phyloP scores from a whole-genome alignment of 2,329 filamentous ascomycete species.

The Alternaria metachromatica region DNA sequence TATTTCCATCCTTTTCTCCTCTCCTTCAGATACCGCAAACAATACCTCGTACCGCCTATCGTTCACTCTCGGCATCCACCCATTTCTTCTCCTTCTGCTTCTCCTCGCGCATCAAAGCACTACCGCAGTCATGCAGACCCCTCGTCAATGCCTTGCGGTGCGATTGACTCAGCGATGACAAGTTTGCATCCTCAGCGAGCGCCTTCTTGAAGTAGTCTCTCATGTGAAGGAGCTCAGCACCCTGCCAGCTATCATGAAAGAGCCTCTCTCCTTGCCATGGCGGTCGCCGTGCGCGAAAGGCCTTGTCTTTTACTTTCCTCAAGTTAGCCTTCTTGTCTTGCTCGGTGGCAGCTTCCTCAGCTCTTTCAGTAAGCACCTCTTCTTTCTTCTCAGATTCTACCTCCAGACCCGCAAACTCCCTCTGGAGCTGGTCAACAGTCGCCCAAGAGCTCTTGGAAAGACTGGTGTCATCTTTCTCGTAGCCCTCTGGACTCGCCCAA shows the following conservation, averaged over 20 bases:
- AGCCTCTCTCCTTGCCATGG: not conserved
- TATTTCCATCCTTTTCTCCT: not conserved
- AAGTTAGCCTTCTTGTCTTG: not conserved
- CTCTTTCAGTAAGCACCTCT: not conserved
- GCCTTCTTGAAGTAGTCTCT: not conserved
- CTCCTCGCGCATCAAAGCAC: not conserved
- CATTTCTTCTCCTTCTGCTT: not conserved
- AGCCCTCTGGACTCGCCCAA: conserved; percentile 17
- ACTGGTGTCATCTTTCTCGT: conserved; percentile 19
- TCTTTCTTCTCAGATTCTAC: not conserved
- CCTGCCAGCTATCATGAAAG: not conserved
- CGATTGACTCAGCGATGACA: not conserved
- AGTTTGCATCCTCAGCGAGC: not conserved
- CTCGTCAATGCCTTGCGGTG: not conserved
- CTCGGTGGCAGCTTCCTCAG: not conserved
- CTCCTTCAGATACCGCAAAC: not conserved
- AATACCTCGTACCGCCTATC: not conserved
- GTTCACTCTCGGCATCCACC: not conserved
- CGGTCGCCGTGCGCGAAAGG: not conserved
- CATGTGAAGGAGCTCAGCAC: not conserved
- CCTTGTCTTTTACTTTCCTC: not conserved
- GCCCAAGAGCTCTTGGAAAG: conserved; percentile 1
- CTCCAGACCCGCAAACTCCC: not conserved
- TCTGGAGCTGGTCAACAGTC: not conserved
- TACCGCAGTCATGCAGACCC: not conserved